Evolutionary conservation across 331 rosid species (phyloP).

Genomic region (Arachis monticola): DNA sequence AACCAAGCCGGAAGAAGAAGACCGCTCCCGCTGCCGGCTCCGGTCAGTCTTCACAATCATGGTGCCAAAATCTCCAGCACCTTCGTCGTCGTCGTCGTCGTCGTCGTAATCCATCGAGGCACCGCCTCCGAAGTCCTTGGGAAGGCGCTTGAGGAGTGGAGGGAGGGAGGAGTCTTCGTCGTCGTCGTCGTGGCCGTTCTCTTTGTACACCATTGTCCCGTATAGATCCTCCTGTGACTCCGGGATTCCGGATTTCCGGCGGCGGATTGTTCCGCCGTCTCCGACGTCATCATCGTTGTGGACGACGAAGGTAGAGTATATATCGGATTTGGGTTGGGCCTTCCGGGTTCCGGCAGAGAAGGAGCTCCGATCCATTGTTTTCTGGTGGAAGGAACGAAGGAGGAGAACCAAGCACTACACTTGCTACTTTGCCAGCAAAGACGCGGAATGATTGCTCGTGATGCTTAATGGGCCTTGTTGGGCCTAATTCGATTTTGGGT

Average conservation of each 20-base stretch:
- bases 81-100: slow-evolving; percentile 46
- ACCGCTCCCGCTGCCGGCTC: slow-evolving; percentile 47
- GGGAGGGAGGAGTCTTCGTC: slow-evolving; percentile 78
- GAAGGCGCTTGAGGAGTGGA: slow-evolving; percentile 87
- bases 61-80: slow-evolving; percentile 71
- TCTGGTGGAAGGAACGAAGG: slow-evolving; percentile 26
- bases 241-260: slow-evolving; percentile 35
- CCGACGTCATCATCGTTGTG: slow-evolving; percentile 57
- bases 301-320: slow-evolving; percentile 77
- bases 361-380: slow-evolving; percentile 73
- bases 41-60: slow-evolving; percentile 68
- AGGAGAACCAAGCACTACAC: slow-evolving; percentile 9
- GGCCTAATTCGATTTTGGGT: not conserved
- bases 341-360: slow-evolving; percentile 53
- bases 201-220: slow-evolving; percentile 80
- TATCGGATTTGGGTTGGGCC: slow-evolving; percentile 54
- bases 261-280: slow-evolving; percentile 34
- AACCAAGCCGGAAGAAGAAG: slow-evolving; percentile 47
- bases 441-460: slow-evolving; percentile 7
- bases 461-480: slow-evolving; percentile 19
- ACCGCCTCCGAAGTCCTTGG: slow-evolving; percentile 97
- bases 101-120: slow-evolving; percentile 74
- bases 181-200: slow-evolving; percentile 61
- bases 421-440: not conserved
- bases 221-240: slow-evolving; percentile 57